These are phyloP conservation scores for Hypoxylon fragiforme DNA, from an alignment of 495 filamentous ascomycete genomes.

Conservation along the genomic window DNA sequence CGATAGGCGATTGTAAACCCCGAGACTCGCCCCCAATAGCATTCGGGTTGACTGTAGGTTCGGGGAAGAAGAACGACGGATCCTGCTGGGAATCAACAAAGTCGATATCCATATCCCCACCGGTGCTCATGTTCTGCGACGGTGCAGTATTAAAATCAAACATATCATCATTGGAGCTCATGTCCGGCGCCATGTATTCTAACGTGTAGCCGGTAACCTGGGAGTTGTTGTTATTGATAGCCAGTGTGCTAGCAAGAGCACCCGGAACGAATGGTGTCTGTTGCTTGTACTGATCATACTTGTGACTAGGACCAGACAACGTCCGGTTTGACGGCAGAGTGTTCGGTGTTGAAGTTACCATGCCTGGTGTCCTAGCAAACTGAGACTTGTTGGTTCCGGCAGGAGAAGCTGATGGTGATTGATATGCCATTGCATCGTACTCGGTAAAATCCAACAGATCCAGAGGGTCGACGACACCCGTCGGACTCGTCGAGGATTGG, in stretches of 20 bases:
- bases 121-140: constrained; percentile 43
- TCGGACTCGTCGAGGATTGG: constrained; percentile 42
- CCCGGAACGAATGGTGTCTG: constrained; percentile 86
- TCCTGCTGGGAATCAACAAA: constrained; percentile 58
- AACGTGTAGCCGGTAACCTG: constrained; percentile 57
- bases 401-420: constrained; percentile 54
- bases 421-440: constrained; percentile 48
- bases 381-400: constrained; percentile 40
- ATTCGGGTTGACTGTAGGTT: constrained; percentile 69
- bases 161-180: constrained; percentile 50
- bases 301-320: constrained; percentile 81
- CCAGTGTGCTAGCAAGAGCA: constrained; percentile 69
- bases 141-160: constrained; percentile 64
- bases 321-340: constrained; percentile 52
- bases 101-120: constrained; percentile 68
- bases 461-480: constrained; percentile 20
- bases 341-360: constrained; percentile 39
- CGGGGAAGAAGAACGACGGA: constrained; percentile 54
- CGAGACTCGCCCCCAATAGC: constrained; percentile 60
- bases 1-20: constrained; percentile 39
- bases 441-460: constrained; percentile 51
- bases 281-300: constrained; percentile 89
- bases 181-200: constrained; percentile 55
- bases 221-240: constrained; percentile 61
- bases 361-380: constrained; percentile 44